Conservation (phyloP, 1,284 basidiomycete genomes). For the Ceratobasidium sp. region DNA sequence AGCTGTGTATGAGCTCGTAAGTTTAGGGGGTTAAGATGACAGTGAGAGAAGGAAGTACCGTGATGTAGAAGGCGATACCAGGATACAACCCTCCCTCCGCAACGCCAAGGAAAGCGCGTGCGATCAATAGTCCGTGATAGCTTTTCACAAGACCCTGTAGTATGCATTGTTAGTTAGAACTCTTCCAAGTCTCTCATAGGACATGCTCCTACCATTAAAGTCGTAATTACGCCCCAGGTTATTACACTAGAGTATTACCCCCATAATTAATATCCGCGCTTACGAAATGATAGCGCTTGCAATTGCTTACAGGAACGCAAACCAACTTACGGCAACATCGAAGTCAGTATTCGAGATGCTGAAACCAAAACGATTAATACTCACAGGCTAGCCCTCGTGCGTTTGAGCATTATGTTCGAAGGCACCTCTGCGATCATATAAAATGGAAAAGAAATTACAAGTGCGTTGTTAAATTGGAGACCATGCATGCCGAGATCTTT, state of each 20-base stretch:
- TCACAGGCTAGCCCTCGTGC: conserved; percentile 70
- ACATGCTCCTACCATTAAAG: conserved; percentile 62
- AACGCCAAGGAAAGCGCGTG: conserved; percentile 73
- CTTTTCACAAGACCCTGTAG: conserved; percentile 55
- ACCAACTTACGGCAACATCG: conserved; percentile 15
- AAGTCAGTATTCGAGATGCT: conserved; percentile 65
- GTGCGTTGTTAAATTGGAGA: conserved; percentile 61
- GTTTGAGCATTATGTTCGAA: conserved; percentile 69
- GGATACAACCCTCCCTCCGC: conserved; percentile 80
- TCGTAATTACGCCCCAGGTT: conserved; percentile 63
- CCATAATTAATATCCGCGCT: background rate
- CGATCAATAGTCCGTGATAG: conserved; percentile 68
- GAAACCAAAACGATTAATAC: conserved; percentile 57
- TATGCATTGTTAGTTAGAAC: background rate
- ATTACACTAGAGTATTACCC: conserved; percentile 5
- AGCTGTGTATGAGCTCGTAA: conserved; percentile 52
- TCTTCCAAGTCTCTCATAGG: background rate
- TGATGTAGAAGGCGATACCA: conserved; percentile 69
- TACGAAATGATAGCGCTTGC: background rate
- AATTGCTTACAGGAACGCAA: conserved; percentile 24
- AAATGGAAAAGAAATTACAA: conserved; percentile 73
- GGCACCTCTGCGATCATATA: conserved; percentile 62
- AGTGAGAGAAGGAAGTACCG: conserved; percentile 48
- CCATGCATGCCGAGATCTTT: conserved; percentile 49
- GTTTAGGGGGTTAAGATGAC: background rate